Evolutionary conservation across 345 rosid genomes (phyloP).

Genomic region (Eucalyptus grandis): DNA sequence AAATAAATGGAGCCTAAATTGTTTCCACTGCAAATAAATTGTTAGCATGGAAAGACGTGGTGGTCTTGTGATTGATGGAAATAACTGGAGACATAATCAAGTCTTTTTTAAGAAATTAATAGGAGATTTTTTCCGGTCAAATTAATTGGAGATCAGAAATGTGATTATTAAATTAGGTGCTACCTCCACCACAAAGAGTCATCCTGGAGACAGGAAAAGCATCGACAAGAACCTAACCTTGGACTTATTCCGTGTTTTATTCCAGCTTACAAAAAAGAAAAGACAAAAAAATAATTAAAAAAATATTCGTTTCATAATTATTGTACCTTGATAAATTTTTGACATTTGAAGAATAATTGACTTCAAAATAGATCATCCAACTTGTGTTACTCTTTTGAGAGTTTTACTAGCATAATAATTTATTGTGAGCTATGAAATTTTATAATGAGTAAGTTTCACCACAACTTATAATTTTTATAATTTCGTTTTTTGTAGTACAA

Average conservation of each 20-base stretch:
- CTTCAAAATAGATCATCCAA: background rate
- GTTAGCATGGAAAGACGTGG: background rate
- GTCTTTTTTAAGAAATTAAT: background rate
- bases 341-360: background rate
- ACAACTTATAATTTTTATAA: no score
- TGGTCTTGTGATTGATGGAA: background rate
- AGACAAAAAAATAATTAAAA: background rate
- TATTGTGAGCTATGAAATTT: no score
- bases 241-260: background rate
- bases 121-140: background rate
- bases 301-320: background rate
- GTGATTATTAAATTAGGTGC: background rate
- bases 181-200: background rate
- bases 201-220: background rate
- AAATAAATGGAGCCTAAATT: accelerated
- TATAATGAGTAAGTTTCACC: no score
- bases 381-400: background rate
- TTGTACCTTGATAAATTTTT: background rate
- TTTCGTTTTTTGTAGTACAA: no score
- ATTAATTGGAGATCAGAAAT: background rate
- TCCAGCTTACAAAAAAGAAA: background rate
- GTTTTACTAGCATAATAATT: no score
- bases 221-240: background rate
- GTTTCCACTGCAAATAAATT: background rate
- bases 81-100: background rate